phyloP scores from a whole-genome alignment of 73 alveolate species.

The Paramecium bursaria region DNA sequence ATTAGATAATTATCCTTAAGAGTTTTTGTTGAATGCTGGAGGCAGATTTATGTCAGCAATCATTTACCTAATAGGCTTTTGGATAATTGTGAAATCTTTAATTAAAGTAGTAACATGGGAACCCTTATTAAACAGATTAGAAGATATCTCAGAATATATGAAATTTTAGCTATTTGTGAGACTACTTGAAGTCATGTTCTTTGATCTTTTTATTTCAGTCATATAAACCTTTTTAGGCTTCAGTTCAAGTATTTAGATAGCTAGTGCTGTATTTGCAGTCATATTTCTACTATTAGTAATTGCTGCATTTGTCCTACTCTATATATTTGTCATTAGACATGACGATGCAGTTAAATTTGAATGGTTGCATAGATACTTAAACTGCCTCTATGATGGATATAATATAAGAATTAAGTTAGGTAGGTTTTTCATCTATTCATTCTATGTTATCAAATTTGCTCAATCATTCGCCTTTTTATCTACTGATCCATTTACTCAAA shows the following conservation, averaged over 20 bases:
- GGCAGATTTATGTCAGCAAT: slow-evolving; percentile 26
- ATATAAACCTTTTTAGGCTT: neutral
- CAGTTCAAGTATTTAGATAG: neutral
- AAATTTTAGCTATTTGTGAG: slow-evolving; percentile 8
- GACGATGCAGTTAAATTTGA: slow-evolving; percentile 36
- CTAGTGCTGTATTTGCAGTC: neutral
- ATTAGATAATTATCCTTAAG: slow-evolving; percentile 36
- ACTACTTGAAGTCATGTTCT: slow-evolving; percentile 14
- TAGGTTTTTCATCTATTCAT: slow-evolving; percentile 11
- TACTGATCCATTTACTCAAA: neutral
- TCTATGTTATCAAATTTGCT: neutral
- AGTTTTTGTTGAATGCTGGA: slow-evolving; percentile 41
- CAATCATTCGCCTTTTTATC: slow-evolving; percentile 5
- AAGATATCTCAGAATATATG: slow-evolving; percentile 53
- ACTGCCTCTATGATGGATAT: slow-evolving; percentile 38
- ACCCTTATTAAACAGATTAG: slow-evolving; percentile 1
- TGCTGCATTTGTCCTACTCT: neutral
- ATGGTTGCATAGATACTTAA: slow-evolving; percentile 18
- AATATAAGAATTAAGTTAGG: slow-evolving; percentile 14
- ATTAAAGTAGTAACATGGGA: slow-evolving; percentile 6
- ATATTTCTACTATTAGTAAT: neutral
- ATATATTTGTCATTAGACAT: slow-evolving; percentile 8
- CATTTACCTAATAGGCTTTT: neutral
- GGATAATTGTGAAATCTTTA: neutral
- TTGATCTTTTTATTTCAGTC: slow-evolving; percentile 13